Evolutionary conservation across 495 filamentous ascomycete genomes (phyloP).

Genomic region (Podospora bellae-mahoneyi): DNA sequence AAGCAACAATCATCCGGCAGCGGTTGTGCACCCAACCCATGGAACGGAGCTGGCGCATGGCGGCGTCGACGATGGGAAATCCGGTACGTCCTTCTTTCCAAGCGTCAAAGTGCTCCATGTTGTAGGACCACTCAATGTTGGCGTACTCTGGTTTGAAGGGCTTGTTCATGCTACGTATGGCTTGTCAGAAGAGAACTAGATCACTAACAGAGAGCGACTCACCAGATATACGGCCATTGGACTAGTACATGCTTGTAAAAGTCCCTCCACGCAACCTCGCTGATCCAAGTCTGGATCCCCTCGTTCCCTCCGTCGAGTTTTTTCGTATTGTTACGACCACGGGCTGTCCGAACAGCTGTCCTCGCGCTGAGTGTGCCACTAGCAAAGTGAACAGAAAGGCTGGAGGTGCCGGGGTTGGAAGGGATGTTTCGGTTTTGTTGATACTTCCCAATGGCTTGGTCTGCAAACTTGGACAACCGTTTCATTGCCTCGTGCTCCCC

Average conservation of each 20-base stretch:
- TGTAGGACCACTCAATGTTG: conserved; percentile 79
- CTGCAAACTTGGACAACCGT: conserved; percentile 67
- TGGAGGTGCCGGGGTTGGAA: conserved; percentile 59
- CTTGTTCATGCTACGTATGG: conserved; percentile 71
- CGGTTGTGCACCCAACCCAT: conserved; percentile 89
- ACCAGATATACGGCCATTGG: conserved; percentile 88
- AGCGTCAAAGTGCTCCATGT: conserved; percentile 59
- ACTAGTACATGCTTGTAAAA: conserved; percentile 86
- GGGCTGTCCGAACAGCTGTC: conserved; percentile 65
- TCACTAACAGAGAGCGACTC: conserved; percentile 18
- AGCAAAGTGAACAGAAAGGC: conserved; percentile 76
- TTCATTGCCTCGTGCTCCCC: conserved; percentile 72
- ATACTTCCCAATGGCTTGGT: conserved; percentile 61
- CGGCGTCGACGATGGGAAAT: conserved; percentile 84
- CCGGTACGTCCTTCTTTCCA: conserved; percentile 81
- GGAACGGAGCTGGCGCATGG: conserved; percentile 76
- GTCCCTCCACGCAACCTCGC: conserved; percentile 89
- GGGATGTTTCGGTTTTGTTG: conserved; percentile 60
- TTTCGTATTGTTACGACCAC: conserved; percentile 63
- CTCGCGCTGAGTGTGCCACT: conserved; percentile 73
- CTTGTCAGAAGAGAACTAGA: conserved; percentile 12
- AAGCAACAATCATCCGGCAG: conserved; percentile 81
- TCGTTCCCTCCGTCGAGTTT: conserved; percentile 64
- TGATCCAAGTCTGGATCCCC: conserved; percentile 75
- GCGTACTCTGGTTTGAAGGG: conserved; percentile 87